Evolutionary conservation across 768 basidiomycete species (phyloP).

Genomic region (Neoboletus magnificus): DNA sequence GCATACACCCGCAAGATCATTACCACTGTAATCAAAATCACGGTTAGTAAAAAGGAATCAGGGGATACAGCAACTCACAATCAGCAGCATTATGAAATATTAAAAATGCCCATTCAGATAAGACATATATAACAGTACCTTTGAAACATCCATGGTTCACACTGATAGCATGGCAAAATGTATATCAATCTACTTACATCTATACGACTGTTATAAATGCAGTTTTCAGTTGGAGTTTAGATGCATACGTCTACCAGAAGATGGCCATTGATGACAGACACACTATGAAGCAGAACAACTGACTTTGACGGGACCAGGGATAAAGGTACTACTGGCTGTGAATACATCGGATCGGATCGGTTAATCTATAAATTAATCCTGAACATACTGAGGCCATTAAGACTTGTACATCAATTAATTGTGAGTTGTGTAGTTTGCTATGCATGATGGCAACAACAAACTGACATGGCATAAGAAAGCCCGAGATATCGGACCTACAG

Average conservation of each 20-base stretch:
- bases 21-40: not conserved
- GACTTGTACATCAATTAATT: not conserved
- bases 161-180: not conserved
- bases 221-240: not conserved
- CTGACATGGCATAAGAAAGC: not conserved
- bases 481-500: not conserved
- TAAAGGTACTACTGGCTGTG: not conserved
- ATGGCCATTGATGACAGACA: not conserved
- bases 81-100: conserved; percentile 3
- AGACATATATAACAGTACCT: not conserved
- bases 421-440: not conserved
- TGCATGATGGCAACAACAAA: not conserved
- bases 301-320: no score
- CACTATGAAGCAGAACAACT: not conserved
- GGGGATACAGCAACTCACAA: not conserved
- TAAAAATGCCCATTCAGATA: not conserved
- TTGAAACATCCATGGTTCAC: not conserved
- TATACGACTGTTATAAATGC: not conserved
- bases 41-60: not conserved
- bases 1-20: not conserved
- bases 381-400: not conserved
- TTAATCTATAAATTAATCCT: not conserved
- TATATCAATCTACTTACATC: not conserved
- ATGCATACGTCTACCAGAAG: no score
- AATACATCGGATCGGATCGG: not conserved